phyloP scores from a whole-genome alignment of 2,329 filamentous ascomycete genomes.

The Calonectria hongkongensis region DNA sequence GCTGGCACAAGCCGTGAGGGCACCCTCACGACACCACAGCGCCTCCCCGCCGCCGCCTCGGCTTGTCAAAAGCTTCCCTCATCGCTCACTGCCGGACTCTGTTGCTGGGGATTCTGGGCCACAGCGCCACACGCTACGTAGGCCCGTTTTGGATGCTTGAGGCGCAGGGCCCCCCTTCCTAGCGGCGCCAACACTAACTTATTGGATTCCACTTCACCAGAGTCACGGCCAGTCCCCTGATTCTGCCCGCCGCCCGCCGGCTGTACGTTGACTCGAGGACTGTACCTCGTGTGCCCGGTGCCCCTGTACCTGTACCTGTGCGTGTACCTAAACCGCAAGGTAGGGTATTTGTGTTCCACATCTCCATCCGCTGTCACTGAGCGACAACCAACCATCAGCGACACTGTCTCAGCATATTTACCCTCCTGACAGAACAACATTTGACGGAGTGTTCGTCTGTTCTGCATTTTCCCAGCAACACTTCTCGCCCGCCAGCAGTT shows the following conservation, averaged over 20 bases:
- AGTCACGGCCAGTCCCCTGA: constrained; percentile 27
- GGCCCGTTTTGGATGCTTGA: constrained; percentile 32
- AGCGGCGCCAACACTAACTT: constrained; percentile 13
- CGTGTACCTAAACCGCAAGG: constrained; percentile 27
- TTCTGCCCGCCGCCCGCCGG: constrained; percentile 17
- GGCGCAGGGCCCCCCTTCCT: constrained; percentile 30
- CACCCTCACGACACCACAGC: constrained; percentile 4
- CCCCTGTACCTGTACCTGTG: constrained; percentile 30
- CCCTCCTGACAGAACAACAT: constrained; percentile 20
- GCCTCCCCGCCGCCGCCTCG: constrained; percentile 21
- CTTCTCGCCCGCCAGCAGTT: background rate
- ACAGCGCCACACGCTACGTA: constrained; percentile 34
- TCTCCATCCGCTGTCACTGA: constrained; percentile 37
- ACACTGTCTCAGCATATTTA: constrained; percentile 35
- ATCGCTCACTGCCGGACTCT: background rate
- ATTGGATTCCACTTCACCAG: constrained; percentile 26
- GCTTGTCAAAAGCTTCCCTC: constrained; percentile 24
- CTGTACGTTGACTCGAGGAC: constrained; percentile 22
- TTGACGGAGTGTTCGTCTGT: constrained; percentile 4
- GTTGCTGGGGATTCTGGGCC: constrained; percentile 21
- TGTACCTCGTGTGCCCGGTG: constrained; percentile 9
- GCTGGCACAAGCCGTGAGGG: background rate
- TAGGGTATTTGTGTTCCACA: constrained; percentile 35
- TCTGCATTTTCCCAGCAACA: constrained; percentile 4
- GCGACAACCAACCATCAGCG: constrained; percentile 35